Base-by-base conservation (phyloP, 2,329 filamentous ascomycete genomes). In the Botryotinia globosa region DNA sequence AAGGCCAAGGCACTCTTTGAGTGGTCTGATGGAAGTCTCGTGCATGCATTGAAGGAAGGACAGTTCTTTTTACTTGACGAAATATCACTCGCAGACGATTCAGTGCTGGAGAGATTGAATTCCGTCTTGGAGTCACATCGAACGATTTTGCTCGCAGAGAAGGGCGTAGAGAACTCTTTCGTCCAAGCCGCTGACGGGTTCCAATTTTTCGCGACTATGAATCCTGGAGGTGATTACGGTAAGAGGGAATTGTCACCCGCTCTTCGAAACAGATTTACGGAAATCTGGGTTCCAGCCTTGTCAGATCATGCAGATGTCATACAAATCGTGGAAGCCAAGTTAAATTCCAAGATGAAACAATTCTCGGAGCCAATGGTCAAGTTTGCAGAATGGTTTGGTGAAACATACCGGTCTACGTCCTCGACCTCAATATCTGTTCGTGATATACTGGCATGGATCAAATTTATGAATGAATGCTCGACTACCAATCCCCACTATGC, bases 121-220 rank as follows among this genome's bases (percentile, higher is more conserved):
- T 98, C 95, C 77, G 95, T 98, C 9, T 88, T 99, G 0, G 96
- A 99, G 81, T 91, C 96, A 2, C 90, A 92, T 62, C 88, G 96
- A 69, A 94, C 92, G 0, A 88, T 99, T 42, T 84, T 99, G 4
- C 87, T 99, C 25, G 97, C 97, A 0, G 96, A 99, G 81, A 99
- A 98, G 82, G 97, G 96, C 0, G 89, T 93, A 2, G 87, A 92
- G 8, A 91, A 97, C 80, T 94, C 94, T 0, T 90, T 93, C 75
- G 87, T 99, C 39, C 87, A 88, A 56, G 96, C 92, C 9, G 82
- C 86, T 18, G 86, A 91, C 58, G 93, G 92, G 0, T 99, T 98
- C 82, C 94, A 99, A 79, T 98, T 99, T 82, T 89, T 99, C 74
- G 95, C 96, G 5, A 99, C 96, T 0, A 99, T 99, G 96, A 99